Evolutionary conservation across 768 basidiomycete species (phyloP), one percentile per base, ranked within the genome.

Genomic region (Tricholoma flavovirens): DNA sequence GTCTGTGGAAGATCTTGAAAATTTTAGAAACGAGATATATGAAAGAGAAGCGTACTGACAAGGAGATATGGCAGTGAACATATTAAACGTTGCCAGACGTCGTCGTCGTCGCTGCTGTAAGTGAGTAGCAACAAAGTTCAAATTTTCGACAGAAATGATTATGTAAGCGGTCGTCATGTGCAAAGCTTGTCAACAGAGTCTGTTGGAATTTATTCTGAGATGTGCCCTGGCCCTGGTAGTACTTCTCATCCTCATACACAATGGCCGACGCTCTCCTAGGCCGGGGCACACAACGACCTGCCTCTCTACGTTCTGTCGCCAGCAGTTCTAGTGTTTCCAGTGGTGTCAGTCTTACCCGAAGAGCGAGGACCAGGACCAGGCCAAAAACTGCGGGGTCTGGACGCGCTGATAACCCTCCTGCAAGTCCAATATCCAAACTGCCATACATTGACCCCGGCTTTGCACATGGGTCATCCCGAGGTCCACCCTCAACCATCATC

Each of bases 1-100:
- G 76, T 73, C 49, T 83, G 73, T 0, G 90, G 91, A 9, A 93
- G 75, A 64, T 76, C 87, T 88, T 55, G 10, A 26, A 61, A 53
- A 64, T 55, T 26, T 51, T 11, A 45, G 38, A 29, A 36, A 26
- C 11, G 26, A 5, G 14, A 33, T 19, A 33, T 19, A 10, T 22
- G 10, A 29, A 46, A 30, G 1, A 43, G 32, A 59, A 30, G 24
- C 15, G 55, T 49, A 48, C 54, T 57, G 35, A 64, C 54, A 62
- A 56, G 54, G 30, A 53, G 53, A 21, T 26, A 63, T 24, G 11
- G 50, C 21, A 6, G 55, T 51, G 10, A 58, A 43, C 57, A 61
- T 61, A 2, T 2, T 11, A 29, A 17, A 33, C 48, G 15, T 51
- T 22, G 29, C 14, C n/a, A 17, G 12, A 8, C 32, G 40, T 19